Percentiles rank a stretch among this genome's conserved stretches.
Evolutionary conservation across 192 early-diverging fungal genomes (phyloP).

Genomic region (Rhizophlyctis rosea): DNA sequence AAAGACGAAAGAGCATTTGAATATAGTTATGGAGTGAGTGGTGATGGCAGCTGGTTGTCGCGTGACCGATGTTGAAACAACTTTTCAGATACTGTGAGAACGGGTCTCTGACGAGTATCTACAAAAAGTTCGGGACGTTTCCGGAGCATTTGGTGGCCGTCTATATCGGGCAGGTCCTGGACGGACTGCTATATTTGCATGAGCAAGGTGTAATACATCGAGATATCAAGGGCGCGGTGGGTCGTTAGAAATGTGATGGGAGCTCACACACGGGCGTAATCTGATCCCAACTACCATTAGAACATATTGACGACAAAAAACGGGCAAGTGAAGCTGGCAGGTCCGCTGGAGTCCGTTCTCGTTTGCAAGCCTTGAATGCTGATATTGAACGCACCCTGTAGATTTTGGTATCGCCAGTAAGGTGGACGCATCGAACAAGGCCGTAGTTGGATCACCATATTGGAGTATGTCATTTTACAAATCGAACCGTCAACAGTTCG

Average conservation of each 20-base stretch:
- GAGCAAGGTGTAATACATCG: conserved; percentile 82
- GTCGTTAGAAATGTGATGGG: too few species aligned
- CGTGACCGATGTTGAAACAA: neutral
- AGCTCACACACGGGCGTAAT: too few species aligned
- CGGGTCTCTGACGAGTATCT: conserved; percentile 81
- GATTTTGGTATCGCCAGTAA: conserved; percentile 96
- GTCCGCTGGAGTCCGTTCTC: neutral
- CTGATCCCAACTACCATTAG: conserved; percentile 4
- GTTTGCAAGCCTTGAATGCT: neutral
- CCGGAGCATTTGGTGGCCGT: conserved; percentile 84
- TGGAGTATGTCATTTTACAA: conserved; percentile 36
- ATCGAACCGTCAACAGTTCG: too few species aligned
- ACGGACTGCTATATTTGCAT: conserved; percentile 88
- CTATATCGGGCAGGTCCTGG: conserved; percentile 84
- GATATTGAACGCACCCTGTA: conserved; percentile 29
- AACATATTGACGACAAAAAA: conserved; percentile 97
- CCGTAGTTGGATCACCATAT: conserved; percentile 42
- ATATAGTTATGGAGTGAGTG: conserved; percentile 48
- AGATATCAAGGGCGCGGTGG: conserved; percentile 83
- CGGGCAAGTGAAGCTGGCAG: conserved; percentile 82
- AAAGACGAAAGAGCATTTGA: conserved; percentile 35
- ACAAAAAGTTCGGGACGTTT: conserved; percentile 86
- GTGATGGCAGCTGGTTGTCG: neutral
- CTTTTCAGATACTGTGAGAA: conserved; percentile 64
- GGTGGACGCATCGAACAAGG: conserved; percentile 45